A percentile compares a stretch with the other conserved stretches of the same genome.
These are phyloP conservation scores for Penicillium aurantiogriseum DNA, from an alignment of 2,329 filamentous ascomycete genomes.

Conservation along the genomic window DNA sequence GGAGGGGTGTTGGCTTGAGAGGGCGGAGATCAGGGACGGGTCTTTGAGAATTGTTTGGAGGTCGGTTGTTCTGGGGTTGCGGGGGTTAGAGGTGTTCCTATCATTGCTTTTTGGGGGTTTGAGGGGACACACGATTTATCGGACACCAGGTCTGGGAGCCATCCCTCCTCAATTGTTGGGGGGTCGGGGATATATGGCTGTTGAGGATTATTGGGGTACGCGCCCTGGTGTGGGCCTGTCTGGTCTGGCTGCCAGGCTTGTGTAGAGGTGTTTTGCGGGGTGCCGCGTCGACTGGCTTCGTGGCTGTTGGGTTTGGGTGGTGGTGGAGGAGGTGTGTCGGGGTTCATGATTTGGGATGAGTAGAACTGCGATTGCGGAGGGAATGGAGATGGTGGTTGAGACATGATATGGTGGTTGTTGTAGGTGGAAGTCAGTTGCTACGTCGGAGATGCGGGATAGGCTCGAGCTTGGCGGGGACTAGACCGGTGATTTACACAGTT, in stretches of 20 bases:
- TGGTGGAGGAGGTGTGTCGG: slow-evolving; percentile 63
- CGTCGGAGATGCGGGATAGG: slow-evolving; percentile 1
- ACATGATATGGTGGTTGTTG: slow-evolving; percentile 22
- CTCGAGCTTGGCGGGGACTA: slow-evolving; percentile 17
- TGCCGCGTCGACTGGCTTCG: slow-evolving; percentile 65
- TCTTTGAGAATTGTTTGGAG: slow-evolving; percentile 77
- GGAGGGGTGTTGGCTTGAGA: slow-evolving; percentile 74
- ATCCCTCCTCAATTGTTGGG: slow-evolving; percentile 57
- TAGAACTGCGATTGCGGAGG: slow-evolving; percentile 27
- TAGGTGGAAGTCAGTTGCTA: slow-evolving; percentile 4
- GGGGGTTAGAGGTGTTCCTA: slow-evolving; percentile 6
- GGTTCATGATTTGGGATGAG: slow-evolving; percentile 39
- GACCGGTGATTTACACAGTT: not conserved
- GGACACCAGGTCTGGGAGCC: slow-evolving; percentile 73
- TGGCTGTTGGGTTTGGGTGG: slow-evolving; percentile 71
- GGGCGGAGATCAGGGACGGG: slow-evolving; percentile 67
- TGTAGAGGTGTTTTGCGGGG: slow-evolving; percentile 50
- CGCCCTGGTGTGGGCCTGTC: slow-evolving; percentile 10
- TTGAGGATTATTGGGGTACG: slow-evolving; percentile 10
- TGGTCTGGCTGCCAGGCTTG: slow-evolving; percentile 25
- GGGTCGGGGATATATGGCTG: slow-evolving; percentile 27
- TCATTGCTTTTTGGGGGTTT: slow-evolving; percentile 16
- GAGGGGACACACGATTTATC: slow-evolving; percentile 70
- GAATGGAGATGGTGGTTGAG: slow-evolving; percentile 26
- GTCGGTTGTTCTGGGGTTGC: slow-evolving; percentile 30